These are phyloP conservation scores for Ruellia speciosa DNA, from an alignment of 305 asterid genomes.

Conservation along the genomic window DNA sequence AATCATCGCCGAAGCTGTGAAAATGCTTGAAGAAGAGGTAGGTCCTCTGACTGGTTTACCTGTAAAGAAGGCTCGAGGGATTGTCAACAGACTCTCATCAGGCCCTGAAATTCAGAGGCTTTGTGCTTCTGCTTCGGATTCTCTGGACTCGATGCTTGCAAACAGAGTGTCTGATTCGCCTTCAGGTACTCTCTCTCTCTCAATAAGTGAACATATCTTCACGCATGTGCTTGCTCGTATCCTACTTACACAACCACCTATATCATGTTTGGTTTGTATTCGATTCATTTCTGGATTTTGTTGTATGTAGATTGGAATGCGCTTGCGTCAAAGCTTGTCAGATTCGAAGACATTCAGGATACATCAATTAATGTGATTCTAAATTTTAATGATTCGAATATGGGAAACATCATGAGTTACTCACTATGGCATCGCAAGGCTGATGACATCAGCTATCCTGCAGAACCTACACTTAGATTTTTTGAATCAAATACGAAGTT, in stretches of 20 bases:
- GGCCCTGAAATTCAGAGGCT: constrained; percentile 63
- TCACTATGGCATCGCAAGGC: constrained; percentile 49
- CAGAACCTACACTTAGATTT: constrained; percentile 35
- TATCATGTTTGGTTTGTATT: neutral
- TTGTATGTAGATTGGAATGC: constrained; percentile 31
- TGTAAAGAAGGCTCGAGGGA: constrained; percentile 70
- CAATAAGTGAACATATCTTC: neutral
- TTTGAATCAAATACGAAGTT: constrained; percentile 33
- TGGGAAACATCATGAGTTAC: constrained; percentile 32
- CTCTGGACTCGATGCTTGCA: constrained; percentile 51
- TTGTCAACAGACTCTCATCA: constrained; percentile 78
- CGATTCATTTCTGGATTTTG: neutral
- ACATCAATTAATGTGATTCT: constrained; percentile 42
- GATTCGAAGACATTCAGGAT: constrained; percentile 46
- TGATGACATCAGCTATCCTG: constrained; percentile 39
- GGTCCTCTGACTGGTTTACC: constrained; percentile 73
- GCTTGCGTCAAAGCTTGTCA: constrained; percentile 36
- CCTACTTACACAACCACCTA: too few species aligned
- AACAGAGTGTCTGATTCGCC: constrained; percentile 33
- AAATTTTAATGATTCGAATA: constrained; percentile 31
- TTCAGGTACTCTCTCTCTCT: constrained; percentile 31
- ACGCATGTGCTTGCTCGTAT: neutral
- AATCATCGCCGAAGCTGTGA: constrained; percentile 51
- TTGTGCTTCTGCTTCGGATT: constrained; percentile 67
- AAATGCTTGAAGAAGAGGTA: constrained; percentile 58